phyloP scores from a whole-genome alignment of 306 rosid genomes.

The Cucurbita pepo region DNA sequence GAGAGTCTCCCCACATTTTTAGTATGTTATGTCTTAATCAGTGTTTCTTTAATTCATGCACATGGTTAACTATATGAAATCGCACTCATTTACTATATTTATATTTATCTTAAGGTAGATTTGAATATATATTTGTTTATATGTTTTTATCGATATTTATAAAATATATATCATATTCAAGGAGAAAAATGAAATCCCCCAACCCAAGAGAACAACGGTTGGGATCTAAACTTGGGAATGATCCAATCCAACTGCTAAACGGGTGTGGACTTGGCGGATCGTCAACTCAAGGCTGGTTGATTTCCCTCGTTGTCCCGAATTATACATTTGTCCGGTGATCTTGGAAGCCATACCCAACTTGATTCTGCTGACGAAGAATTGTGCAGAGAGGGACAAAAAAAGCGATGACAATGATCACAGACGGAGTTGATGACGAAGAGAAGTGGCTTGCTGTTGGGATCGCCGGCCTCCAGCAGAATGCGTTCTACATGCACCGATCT shows the following conservation, averaged over 20 bases:
- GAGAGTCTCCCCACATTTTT: too few relatives aligned
- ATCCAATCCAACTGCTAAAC: not conserved
- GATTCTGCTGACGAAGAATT: not conserved
- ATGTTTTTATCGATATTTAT: not conserved
- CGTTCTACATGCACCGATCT: slow-evolving; percentile 97
- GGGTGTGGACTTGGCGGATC: not conserved
- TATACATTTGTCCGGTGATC: not conserved
- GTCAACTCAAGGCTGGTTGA: not conserved
- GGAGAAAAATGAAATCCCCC: too few relatives aligned
- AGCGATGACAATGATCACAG: slow-evolving; percentile 43
- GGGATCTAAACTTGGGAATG: not conserved
- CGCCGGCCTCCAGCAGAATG: slow-evolving; percentile 92
- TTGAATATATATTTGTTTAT: too few relatives aligned
- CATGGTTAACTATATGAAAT: too few relatives aligned
- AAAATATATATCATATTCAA: too few relatives aligned
- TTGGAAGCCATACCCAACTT: not conserved
- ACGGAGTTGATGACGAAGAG: slow-evolving; percentile 83
- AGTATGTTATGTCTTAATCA: too few relatives aligned
- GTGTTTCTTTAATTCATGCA: too few relatives aligned
- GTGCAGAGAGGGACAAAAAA: not conserved
- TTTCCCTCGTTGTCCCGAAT: not conserved
- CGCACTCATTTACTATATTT: too few relatives aligned
- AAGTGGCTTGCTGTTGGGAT: slow-evolving; percentile 92
- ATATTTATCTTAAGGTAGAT: too few relatives aligned
- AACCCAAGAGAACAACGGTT: not conserved